Conservation (phyloP, 2,329 filamentous ascomycete species). For the Lasiodiplodia sp. region DNA sequence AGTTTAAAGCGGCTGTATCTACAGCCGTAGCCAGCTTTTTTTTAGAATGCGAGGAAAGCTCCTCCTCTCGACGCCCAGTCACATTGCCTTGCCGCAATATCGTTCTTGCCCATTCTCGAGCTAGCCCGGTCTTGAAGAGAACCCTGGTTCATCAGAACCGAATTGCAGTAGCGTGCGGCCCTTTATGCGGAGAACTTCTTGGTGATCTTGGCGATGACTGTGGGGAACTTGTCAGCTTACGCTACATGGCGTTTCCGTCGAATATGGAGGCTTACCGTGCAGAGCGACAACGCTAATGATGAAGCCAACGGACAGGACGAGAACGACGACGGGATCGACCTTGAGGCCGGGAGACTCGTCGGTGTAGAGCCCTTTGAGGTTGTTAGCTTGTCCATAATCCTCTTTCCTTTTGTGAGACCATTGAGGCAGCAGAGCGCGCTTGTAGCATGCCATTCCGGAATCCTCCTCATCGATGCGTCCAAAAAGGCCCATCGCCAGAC, state of each 20-base stretch:
- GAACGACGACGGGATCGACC: slow-evolving; percentile 96
- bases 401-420: neutral
- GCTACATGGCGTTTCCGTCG: neutral
- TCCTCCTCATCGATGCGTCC: neutral
- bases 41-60: neutral
- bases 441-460: neutral
- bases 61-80: neutral
- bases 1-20: neutral
- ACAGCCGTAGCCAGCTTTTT: slow-evolving; percentile 2
- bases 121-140: neutral
- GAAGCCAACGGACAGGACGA: slow-evolving; percentile 95
- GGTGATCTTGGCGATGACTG: slow-evolving; percentile 31
- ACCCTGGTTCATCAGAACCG: neutral
- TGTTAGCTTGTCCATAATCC: slow-evolving; percentile 35
- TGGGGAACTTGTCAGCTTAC: neutral
- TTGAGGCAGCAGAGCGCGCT: neutral
- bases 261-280: slow-evolving; percentile 75
- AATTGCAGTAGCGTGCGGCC: neutral
- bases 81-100: neutral
- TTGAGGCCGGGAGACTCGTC: slow-evolving; percentile 97
- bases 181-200: slow-evolving; percentile 31
- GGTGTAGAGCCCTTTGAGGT: slow-evolving; percentile 84
- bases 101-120: neutral
- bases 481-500: neutral
- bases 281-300: slow-evolving; percentile 98